Conservation (phyloP, 177 flowering plant genomes). For the Vitis hybrid region DNA sequence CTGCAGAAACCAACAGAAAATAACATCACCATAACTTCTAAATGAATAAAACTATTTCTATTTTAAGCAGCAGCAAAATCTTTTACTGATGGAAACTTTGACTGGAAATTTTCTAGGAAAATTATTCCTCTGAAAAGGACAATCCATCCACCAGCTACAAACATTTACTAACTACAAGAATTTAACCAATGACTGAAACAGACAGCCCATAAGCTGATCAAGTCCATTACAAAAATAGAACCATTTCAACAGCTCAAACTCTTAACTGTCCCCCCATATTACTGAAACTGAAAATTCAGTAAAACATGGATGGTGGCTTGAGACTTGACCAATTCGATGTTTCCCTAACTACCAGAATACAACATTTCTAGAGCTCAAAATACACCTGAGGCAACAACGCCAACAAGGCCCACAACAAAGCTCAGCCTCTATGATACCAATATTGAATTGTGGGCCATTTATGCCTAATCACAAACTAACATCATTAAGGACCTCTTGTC, state of each 20-base stretch:
- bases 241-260: not conserved
- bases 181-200: not conserved
- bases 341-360: not conserved
- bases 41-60: not conserved
- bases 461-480: constrained; percentile 1
- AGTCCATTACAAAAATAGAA: not conserved
- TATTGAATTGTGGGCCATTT: not conserved
- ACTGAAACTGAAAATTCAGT: not conserved
- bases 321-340: not conserved
- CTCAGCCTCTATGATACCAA: no score
- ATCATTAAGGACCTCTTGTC: not conserved
- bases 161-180: not conserved
- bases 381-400: not conserved
- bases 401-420: not conserved
- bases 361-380: not conserved
- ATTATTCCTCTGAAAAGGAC: not conserved
- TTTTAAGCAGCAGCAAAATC: not conserved
- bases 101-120: not conserved
- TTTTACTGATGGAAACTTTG: not conserved
- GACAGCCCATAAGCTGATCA: not conserved
- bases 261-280: not conserved
- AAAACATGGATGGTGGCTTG: not conserved
- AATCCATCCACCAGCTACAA: not conserved
- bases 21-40: not conserved
- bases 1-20: constrained; percentile 42